Conservation (phyloP, 2,329 filamentous ascomycete species). For the Rutstroemia sydowiana region DNA sequence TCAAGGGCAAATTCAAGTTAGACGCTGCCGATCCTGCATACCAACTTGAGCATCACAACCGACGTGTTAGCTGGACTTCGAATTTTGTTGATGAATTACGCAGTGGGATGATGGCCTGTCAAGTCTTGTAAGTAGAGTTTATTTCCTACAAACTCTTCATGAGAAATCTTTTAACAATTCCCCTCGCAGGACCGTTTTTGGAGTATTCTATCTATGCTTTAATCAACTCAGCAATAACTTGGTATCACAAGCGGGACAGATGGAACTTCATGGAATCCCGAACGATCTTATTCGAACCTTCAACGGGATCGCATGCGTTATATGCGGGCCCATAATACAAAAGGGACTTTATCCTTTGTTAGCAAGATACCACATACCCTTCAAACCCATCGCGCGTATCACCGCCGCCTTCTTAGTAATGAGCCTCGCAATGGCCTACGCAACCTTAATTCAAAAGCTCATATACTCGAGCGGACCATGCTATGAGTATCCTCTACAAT, state of each 20-base stretch:
- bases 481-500: slow-evolving; percentile 39
- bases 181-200: neutral
- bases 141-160: neutral
- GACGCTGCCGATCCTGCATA: neutral
- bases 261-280: slow-evolving; percentile 44
- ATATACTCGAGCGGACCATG: slow-evolving; percentile 51
- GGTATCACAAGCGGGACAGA: slow-evolving; percentile 50
- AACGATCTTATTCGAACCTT: slow-evolving; percentile 57
- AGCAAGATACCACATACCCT: slow-evolving; percentile 42
- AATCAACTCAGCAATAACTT: slow-evolving; percentile 63
- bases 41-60: neutral
- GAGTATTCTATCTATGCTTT: neutral
- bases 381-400: slow-evolving; percentile 52
- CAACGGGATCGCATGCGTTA: slow-evolving; percentile 51
- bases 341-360: slow-evolving; percentile 51
- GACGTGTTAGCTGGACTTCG: neutral
- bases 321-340: slow-evolving; percentile 47
- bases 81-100: neutral
- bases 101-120: neutral
- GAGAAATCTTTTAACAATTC: neutral
- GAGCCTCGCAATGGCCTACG: slow-evolving; percentile 46
- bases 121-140: neutral
- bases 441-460: slow-evolving; percentile 48
- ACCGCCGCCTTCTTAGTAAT: slow-evolving; percentile 48
- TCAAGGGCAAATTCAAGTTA: neutral